Conservation (phyloP, 768 basidiomycete species). For the Hortiboletus flavorubellus region DNA sequence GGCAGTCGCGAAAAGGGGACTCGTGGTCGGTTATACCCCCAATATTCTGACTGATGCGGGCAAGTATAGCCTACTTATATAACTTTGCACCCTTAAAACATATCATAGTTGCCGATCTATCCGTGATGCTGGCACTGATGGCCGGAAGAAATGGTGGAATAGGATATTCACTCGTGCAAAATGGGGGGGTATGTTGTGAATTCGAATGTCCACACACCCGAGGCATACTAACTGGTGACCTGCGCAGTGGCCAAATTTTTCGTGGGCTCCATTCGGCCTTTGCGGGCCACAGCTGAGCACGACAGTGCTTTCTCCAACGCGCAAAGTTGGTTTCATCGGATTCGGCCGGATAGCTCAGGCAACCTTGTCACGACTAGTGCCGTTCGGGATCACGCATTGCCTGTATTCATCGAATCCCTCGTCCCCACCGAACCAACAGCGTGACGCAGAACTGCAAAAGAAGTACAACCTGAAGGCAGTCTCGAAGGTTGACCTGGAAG, state of each 20-base stretch:
- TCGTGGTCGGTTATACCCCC: constrained; percentile 88
- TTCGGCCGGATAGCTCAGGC: constrained; percentile 94
- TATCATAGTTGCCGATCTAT: constrained; percentile 81
- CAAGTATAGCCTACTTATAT: constrained; percentile 22
- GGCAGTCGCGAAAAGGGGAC: constrained; percentile 53
- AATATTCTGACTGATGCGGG: constrained; percentile 93
- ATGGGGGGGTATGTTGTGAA: constrained; percentile 54
- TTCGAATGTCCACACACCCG: background rate
- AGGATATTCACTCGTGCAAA: constrained; percentile 60
- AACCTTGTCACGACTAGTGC: constrained; percentile 70
- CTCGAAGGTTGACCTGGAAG: constrained; percentile 55
- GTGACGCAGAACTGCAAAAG: constrained; percentile 38
- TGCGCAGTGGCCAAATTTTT: constrained; percentile 70
- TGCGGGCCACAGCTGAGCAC: constrained; percentile 81
- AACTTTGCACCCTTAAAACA: background rate
- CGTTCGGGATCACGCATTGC: constrained; percentile 77
- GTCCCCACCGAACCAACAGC: constrained; percentile 40
- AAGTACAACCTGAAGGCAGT: constrained; percentile 39
- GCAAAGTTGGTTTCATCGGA: constrained; percentile 87
- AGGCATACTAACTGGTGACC: background rate
- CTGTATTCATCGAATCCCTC: constrained; percentile 63
- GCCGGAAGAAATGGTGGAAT: constrained; percentile 78
- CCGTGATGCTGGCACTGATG: constrained; percentile 92
- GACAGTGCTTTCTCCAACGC: constrained; percentile 42
- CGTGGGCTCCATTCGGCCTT: constrained; percentile 81